These are phyloP conservation scores for Saccharomycopsis sp. DNA, from an alignment of 805 yeast genomes.

Conservation along the genomic window DNA sequence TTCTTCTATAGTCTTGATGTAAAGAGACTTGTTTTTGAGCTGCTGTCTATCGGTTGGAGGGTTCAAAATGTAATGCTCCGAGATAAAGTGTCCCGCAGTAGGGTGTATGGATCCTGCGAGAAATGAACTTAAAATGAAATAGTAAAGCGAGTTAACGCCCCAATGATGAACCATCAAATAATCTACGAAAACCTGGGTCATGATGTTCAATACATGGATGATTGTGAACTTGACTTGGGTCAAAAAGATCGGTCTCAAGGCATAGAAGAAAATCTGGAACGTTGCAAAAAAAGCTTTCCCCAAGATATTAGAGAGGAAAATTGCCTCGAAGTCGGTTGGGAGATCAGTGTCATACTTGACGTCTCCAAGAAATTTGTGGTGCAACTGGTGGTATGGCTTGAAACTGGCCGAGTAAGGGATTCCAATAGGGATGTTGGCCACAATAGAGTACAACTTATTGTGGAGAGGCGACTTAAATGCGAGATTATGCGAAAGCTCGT, in stretches of 20 bases:
- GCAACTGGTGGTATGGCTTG: slow-evolving; percentile 85
- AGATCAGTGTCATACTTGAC: slow-evolving; percentile 78
- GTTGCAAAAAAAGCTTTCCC: slow-evolving; percentile 91
- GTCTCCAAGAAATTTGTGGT: slow-evolving; percentile 87
- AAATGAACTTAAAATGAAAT: slow-evolving; percentile 70
- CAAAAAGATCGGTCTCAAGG: slow-evolving; percentile 82
- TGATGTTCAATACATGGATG: slow-evolving; percentile 62
- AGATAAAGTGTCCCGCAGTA: slow-evolving; percentile 90
- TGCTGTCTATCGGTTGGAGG: slow-evolving; percentile 35
- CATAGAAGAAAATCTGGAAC: slow-evolving; percentile 83
- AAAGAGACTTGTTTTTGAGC: slow-evolving; percentile 12
- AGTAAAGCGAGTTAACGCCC: slow-evolving; percentile 59
- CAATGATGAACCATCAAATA: slow-evolving; percentile 47
- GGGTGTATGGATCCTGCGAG: slow-evolving; percentile 92
- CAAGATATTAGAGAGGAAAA: slow-evolving; percentile 63
- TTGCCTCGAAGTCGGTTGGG: slow-evolving; percentile 75
- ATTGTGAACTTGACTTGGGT: slow-evolving; percentile 68
- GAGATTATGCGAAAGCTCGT: slow-evolving; percentile 80
- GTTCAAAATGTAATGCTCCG: slow-evolving; percentile 81
- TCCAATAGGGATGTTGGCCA: slow-evolving; percentile 81
- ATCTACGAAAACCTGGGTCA: slow-evolving; percentile 55
- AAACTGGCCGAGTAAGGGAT: slow-evolving; percentile 82
- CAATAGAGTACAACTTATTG: slow-evolving; percentile 70
- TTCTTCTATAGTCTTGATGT: slow-evolving; percentile 17
- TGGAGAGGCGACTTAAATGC: slow-evolving; percentile 73